Evolutionary conservation across 2,329 filamentous ascomycete species (phyloP).

Genomic region (Keithomyces neogunnii): DNA sequence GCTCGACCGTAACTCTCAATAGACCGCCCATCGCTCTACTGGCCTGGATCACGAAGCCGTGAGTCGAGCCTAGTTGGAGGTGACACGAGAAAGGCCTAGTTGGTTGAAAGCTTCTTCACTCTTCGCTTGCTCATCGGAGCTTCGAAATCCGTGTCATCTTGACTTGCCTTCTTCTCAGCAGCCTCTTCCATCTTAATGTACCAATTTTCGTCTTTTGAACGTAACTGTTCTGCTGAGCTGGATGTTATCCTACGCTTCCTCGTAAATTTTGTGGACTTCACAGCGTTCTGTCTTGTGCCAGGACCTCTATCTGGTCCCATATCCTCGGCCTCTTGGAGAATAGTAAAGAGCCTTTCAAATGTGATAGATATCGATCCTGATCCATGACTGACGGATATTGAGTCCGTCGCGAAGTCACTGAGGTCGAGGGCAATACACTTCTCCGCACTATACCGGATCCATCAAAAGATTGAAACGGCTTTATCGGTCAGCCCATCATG

Average conservation of each 20-base stretch:
- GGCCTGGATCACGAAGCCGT: too few species aligned
- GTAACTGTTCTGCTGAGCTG: background rate
- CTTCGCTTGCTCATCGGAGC: background rate
- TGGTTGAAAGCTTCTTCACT: background rate
- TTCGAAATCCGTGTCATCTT: background rate
- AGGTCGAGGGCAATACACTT: background rate
- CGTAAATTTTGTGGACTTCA: background rate
- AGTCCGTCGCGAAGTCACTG: background rate
- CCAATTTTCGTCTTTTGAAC: background rate
- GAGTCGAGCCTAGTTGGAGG: background rate
- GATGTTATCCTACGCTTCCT: background rate
- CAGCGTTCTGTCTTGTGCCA: background rate
- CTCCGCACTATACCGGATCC: background rate
- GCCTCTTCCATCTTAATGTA: background rate
- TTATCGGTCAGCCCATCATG: background rate
- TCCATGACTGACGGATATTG: background rate
- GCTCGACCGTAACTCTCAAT: too few species aligned
- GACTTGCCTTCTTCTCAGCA: background rate
- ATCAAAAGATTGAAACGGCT: background rate
- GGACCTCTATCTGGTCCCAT: background rate
- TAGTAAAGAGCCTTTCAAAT: background rate
- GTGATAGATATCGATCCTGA: background rate
- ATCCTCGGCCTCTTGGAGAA: background rate
- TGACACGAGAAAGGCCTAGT: too few species aligned
- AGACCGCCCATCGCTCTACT: too few species aligned